Evolutionary conservation across 805 yeast genomes (phyloP), one percentile per base, ranked within the genome.

Genomic region (Starmerella khaoyaiensis): DNA sequence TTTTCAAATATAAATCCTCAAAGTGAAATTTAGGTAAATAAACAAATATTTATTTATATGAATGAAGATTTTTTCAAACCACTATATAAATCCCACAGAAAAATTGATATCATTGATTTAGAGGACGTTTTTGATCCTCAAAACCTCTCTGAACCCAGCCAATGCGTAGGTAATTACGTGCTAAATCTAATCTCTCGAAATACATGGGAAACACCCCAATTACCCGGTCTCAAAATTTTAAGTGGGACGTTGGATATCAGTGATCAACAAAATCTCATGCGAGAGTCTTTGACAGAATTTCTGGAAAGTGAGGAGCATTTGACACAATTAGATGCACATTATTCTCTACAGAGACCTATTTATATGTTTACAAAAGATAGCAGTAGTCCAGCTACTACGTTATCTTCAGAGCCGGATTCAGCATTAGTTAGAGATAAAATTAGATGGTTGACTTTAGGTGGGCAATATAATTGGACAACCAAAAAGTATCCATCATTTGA

Each of bases 361-460:
- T 21, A 50, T 9, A 35, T 61, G 21, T 59, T 59, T 31, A 45
- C 31, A 21, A n/a, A n/a, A n/a, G n/a, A n/a, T n/a, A n/a, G n/a
- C n/a, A 29, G 36, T 17, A 28, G 28, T 4, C 34, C 31, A 28
- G 20, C 22, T 1, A 31, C 31, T 3, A 12, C 4, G 3, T 21
- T 33, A 3, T 35, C 40, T 4, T 22, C 31, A 29, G 42, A 22
- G 28, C 42, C n/a, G 5, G 35, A 8, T 16, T 20, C 35, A 4
- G 20, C 34, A 9, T 23, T 37, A 3, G 38, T 39, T 10, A 30
- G 47, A 4, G 41, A 37, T 31, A 54, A 58, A 35, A 50, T 64
- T n/a, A 54, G 68, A n/a, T 64, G 68, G 68, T 58, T 63, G 21
- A 64, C 68, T 0, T 55, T 64, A 7, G 68, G 68, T 3, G 69